Conservation (phyloP, 2,329 filamentous ascomycete genomes). For the Xylaria sp. region DNA sequence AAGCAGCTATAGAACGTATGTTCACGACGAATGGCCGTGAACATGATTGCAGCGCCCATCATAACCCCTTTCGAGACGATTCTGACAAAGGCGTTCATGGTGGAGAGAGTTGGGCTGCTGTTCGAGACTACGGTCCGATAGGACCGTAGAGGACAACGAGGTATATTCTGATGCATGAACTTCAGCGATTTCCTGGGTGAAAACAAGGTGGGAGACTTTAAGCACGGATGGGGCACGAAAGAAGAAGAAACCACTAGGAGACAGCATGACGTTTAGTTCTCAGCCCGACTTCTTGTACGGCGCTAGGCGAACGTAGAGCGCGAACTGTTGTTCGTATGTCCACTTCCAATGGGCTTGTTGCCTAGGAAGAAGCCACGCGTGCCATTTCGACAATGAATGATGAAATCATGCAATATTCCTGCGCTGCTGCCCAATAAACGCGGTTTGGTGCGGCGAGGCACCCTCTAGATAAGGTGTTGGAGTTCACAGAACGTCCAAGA, state of each 20-base stretch:
- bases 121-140: background rate
- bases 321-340: background rate
- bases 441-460: background rate
- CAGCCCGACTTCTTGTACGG: conserved; percentile 6
- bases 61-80: conserved; percentile 32
- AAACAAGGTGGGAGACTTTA: background rate
- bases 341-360: background rate
- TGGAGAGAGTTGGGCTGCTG: background rate
- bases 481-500: background rate
- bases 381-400: background rate
- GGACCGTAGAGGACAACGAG: background rate
- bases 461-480: background rate
- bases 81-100: conserved; percentile 11
- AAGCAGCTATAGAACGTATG: conserved; percentile 25
- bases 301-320: background rate
- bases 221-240: background rate
- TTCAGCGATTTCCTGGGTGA: background rate
- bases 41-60: conserved; percentile 31
- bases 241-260: background rate
- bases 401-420: background rate
- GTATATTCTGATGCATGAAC: background rate
- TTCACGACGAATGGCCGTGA: conserved; percentile 23
- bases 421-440: conserved; percentile 24
- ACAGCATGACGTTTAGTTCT: background rate
- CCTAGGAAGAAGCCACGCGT: background rate